Evolutionary conservation across 805 yeast species (phyloP).

Genomic region (Ogataea allantospora): DNA sequence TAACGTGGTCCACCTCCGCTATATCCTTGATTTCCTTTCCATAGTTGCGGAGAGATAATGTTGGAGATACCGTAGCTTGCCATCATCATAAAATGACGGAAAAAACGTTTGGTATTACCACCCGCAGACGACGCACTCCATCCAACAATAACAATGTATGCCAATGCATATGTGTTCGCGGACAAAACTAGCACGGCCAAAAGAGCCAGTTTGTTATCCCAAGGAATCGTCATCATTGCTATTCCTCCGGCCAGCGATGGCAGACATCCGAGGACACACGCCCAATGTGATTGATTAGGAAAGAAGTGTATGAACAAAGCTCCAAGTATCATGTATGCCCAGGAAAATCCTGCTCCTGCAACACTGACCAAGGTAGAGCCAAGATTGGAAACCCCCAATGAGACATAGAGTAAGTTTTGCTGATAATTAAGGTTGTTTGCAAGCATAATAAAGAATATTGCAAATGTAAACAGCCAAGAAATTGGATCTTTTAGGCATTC

Average conservation of each 20-base stretch:
- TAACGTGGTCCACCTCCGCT: constrained; percentile 38
- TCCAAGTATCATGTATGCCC: constrained; percentile 39
- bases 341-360: constrained; percentile 46
- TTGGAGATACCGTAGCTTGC: constrained; percentile 48
- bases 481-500: constrained; percentile 51
- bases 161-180: constrained; percentile 32
- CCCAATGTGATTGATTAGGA: constrained; percentile 38
- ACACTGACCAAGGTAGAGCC: constrained; percentile 52
- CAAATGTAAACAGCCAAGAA: constrained; percentile 42
- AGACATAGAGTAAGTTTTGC: constrained; percentile 46
- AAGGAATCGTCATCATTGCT: constrained; percentile 43
- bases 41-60: constrained; percentile 55
- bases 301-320: constrained; percentile 36
- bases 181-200: constrained; percentile 50
- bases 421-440: constrained; percentile 56
- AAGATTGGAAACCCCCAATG: constrained; percentile 41
- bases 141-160: constrained; percentile 27
- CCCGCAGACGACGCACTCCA: constrained; percentile 34
- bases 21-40: constrained; percentile 41
- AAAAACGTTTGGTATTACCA: constrained; percentile 51
- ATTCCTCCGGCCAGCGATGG: constrained; percentile 44
- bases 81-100: constrained; percentile 49
- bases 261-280: constrained; percentile 6
- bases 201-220: constrained; percentile 44
- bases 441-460: constrained; percentile 44